These are phyloP conservation scores for Mycothermus thermophilus DNA, from an alignment of 495 filamentous ascomycete species.

Conservation along the genomic window DNA sequence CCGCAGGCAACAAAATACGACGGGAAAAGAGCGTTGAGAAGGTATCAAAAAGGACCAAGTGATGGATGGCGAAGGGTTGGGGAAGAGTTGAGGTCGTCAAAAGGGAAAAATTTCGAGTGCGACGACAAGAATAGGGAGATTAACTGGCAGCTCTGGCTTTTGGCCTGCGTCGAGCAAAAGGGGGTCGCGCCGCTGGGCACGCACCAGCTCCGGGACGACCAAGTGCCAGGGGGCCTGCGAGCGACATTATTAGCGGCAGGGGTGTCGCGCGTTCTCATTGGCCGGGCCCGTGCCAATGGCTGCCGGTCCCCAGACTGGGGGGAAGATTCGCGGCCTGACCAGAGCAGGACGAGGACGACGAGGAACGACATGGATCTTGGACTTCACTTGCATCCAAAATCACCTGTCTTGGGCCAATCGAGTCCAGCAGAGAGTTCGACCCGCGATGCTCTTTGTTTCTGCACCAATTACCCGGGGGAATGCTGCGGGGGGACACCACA, in stretches of 20 bases:
- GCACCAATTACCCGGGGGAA: too few relatives aligned
- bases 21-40: constrained; percentile 19
- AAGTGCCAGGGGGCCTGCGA: constrained; percentile 10
- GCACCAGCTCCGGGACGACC: constrained; percentile 3
- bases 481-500: too few relatives aligned
- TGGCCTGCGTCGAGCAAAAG: constrained; percentile 20
- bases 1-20: constrained; percentile 22
- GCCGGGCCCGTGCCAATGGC: constrained; percentile 10
- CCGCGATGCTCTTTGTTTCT: too few relatives aligned
- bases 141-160: constrained; percentile 7
- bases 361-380: background rate
- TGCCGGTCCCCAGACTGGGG: constrained; percentile 8
- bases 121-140: constrained; percentile 16
- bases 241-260: constrained; percentile 14
- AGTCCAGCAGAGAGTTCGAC: too few relatives aligned
- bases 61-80: constrained; percentile 10
- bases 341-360: constrained; percentile 4
- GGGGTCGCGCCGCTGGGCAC: constrained; percentile 14
- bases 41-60: constrained; percentile 20
- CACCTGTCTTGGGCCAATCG: too few relatives aligned
- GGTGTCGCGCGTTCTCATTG: constrained; percentile 14
- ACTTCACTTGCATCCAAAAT: background rate
- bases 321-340: constrained; percentile 4
- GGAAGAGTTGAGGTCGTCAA: constrained; percentile 17
- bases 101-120: constrained; percentile 25